phyloP scores from a whole-genome alignment of 2,329 filamentous ascomycete species.

The Ophiostoma ips region DNA sequence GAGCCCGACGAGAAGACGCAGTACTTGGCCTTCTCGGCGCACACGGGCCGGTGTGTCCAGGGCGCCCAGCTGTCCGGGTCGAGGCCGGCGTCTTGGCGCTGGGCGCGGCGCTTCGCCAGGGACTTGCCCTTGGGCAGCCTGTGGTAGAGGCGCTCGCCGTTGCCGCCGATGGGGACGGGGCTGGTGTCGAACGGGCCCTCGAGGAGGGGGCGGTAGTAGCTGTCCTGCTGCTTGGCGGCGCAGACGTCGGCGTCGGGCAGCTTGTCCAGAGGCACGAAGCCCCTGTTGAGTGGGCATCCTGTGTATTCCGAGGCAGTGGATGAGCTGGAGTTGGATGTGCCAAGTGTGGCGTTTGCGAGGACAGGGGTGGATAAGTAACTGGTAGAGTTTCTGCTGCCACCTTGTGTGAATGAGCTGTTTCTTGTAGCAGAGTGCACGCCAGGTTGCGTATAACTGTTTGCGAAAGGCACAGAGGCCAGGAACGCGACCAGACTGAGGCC shows the following conservation, averaged over 20 bases:
- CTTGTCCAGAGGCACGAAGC: neutral
- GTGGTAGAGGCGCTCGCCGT: constrained; percentile 5
- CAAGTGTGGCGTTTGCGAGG: too few relatives aligned
- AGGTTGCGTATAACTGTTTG: too few relatives aligned
- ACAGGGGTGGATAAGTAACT: too few relatives aligned
- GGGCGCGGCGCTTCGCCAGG: neutral
- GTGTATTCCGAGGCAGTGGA: neutral
- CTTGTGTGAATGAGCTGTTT: too few relatives aligned
- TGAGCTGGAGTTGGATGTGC: too few relatives aligned
- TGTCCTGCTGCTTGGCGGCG: neutral
- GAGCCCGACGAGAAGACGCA: constrained; percentile 16
- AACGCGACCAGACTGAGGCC: too few relatives aligned
- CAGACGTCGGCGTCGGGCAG: neutral
- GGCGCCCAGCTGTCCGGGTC: constrained; percentile 13
- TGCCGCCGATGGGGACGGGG: constrained; percentile 1
- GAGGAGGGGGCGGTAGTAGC: neutral
- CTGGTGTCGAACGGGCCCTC: neutral
- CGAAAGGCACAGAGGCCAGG: too few relatives aligned
- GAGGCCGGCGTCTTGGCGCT: neutral
- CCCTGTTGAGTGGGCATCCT: neutral
- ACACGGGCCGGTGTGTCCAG: constrained; percentile 18
- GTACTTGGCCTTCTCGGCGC: constrained; percentile 13
- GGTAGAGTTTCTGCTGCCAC: too few relatives aligned
- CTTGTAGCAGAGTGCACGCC: too few relatives aligned
- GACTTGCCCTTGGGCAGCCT: neutral